Percentiles rank a stretch among this genome's conserved stretches.
Conservation (phyloP, 495 filamentous ascomycete species). For the Letharia lupina region DNA sequence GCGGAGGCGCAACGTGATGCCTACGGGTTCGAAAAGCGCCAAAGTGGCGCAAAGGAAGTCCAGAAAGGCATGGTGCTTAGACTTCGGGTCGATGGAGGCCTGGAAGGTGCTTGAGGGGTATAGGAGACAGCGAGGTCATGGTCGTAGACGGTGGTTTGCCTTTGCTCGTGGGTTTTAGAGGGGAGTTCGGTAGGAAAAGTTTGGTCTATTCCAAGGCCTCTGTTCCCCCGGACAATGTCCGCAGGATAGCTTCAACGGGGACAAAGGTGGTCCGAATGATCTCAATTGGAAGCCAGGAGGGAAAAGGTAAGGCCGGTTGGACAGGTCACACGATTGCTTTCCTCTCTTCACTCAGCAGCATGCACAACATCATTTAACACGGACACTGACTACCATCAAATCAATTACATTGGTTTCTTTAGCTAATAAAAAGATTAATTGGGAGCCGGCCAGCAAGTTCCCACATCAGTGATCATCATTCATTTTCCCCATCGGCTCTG, state of each 20-base stretch:
- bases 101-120: not conserved
- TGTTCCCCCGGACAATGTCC: not conserved
- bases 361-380: not conserved
- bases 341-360: not conserved
- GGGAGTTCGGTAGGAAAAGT: not conserved
- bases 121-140: not conserved
- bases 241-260: not conserved
- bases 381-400: not conserved
- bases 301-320: not conserved
- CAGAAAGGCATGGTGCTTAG: constrained; percentile 1
- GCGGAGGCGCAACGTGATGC: constrained; percentile 12
- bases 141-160: not conserved
- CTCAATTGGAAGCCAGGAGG: not conserved
- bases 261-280: not conserved
- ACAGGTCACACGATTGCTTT: not conserved
- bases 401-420: not conserved
- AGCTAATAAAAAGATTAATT: not conserved
- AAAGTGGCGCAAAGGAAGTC: not conserved
- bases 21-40: constrained; percentile 8
- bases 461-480: not conserved
- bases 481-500: not conserved
- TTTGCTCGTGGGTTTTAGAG: not conserved
- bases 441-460: not conserved
- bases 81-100: not conserved
- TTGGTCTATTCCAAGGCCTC: not conserved